Conservation (phyloP, 1,284 basidiomycete species). For the Trametes pubescens region DNA sequence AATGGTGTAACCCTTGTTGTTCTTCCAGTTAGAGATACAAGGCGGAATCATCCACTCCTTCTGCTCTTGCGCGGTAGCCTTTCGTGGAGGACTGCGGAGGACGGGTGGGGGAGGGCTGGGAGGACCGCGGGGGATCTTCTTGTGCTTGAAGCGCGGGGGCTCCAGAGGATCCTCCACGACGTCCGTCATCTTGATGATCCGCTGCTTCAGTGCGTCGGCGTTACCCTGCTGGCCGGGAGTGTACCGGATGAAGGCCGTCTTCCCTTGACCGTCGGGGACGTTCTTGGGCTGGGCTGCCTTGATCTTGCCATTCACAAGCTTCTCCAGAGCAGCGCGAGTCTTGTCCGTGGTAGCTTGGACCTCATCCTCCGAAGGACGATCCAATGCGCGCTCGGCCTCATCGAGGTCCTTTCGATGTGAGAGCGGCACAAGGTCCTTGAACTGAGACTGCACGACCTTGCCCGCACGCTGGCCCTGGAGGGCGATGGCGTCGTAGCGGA, state of each 20-base stretch:
- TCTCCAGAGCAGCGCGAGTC: conserved; percentile 92
- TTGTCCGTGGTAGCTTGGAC: conserved; percentile 90
- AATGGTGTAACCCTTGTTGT: conserved; percentile 99
- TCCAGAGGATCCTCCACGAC: conserved; percentile 97
- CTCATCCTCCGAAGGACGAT: conserved; percentile 92
- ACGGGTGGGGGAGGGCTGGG: conserved; percentile 98
- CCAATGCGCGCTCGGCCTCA: conserved; percentile 80
- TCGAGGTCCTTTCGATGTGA: conserved; percentile 89
- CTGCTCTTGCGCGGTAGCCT: conserved; percentile 96
- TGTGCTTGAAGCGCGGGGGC: conserved; percentile 97
- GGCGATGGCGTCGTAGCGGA: conserved; percentile 97
- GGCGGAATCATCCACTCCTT: conserved; percentile 99
- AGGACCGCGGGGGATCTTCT: conserved; percentile 96
- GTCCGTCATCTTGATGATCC: conserved; percentile 99
- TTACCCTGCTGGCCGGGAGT: conserved; percentile 90
- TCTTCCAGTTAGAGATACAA: conserved; percentile 99
- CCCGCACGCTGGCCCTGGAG: conserved; percentile 91
- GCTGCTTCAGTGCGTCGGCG: conserved; percentile 80
- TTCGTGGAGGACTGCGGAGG: conserved; percentile 93
- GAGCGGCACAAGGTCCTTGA: conserved; percentile 97
- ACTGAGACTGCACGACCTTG: conserved; percentile 91
- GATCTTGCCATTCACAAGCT: conserved; percentile 94
- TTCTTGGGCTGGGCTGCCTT: conserved; percentile 96
- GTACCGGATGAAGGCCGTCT: conserved; percentile 92
- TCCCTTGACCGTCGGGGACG: conserved; percentile 80